Percentiles rank a stretch among this genome's conserved stretches.
phyloP scores from a whole-genome alignment of 768 basidiomycete species.

The Podaxis sp. region DNA sequence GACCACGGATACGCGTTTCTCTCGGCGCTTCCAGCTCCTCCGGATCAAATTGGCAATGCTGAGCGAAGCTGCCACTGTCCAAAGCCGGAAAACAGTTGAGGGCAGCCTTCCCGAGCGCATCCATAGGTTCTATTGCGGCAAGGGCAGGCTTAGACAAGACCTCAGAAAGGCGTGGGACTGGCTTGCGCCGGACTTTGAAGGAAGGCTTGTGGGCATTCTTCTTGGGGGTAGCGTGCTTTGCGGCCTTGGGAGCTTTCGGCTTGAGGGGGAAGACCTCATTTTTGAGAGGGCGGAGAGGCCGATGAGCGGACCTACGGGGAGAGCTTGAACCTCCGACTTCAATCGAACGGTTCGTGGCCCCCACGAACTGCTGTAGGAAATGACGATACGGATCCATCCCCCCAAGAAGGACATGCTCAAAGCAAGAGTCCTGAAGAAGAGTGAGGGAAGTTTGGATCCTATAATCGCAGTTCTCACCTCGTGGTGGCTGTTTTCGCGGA shows the following conservation, averaged over 20 bases:
- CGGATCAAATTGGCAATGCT: neutral
- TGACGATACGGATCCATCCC: neutral
- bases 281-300: neutral
- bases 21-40: neutral
- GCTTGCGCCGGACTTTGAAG: slow-evolving; percentile 18
- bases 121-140: neutral
- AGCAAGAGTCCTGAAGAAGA: neutral
- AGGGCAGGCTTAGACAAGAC: neutral
- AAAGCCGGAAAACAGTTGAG: neutral
- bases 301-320: neutral
- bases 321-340: neutral
- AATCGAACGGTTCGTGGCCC: neutral
- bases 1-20: slow-evolving; percentile 3
- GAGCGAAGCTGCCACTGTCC: neutral
- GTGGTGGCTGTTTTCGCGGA: neutral
- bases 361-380: neutral
- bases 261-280: neutral
- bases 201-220: slow-evolving; percentile 5
- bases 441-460: neutral
- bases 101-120: neutral
- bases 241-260: neutral
- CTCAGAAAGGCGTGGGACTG: slow-evolving; percentile 13
- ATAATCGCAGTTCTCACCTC: neutral
- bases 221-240: neutral
- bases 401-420: neutral